Percentiles rank a stretch among this genome's conserved stretches.
Evolutionary conservation across 2,329 filamentous ascomycete genomes (phyloP).

Genomic region (Mycosphaerella arachidis): DNA sequence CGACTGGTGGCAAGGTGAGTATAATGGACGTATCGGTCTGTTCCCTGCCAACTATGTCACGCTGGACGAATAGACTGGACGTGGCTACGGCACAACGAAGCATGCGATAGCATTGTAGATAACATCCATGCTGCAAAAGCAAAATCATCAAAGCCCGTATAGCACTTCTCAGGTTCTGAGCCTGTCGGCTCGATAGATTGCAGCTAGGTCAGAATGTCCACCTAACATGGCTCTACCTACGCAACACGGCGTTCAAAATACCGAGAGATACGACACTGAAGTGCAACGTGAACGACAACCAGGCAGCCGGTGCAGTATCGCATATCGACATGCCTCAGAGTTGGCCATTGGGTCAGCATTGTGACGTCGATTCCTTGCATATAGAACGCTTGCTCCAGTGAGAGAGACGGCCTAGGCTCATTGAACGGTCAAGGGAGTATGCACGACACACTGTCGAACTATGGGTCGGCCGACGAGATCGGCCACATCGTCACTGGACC

Average conservation of each 20-base stretch:
- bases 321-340: background rate
- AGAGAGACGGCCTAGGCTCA: background rate
- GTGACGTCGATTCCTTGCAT: background rate
- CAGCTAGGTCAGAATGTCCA: background rate
- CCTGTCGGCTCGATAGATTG: background rate
- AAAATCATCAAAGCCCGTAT: background rate
- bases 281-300: background rate
- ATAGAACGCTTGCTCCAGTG: background rate
- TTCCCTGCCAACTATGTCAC: constrained; percentile 60
- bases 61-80: constrained; percentile 40
- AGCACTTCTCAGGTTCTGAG: background rate
- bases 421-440: background rate
- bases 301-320: background rate
- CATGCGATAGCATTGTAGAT: background rate
- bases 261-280: background rate
- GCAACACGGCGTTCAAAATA: background rate
- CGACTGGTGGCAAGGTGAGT: constrained; percentile 96
- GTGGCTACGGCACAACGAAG: background rate
- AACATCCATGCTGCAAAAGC: background rate
- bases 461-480: background rate
- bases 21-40: constrained; percentile 71
- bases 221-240: background rate
- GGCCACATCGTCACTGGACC: background rate
- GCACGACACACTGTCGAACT: background rate
- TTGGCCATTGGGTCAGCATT: background rate